Percentiles rank a stretch among this genome's conserved stretches.
phyloP scores from a whole-genome alignment of 805 yeast genomes.

The Pichia pseudocactophila region DNA sequence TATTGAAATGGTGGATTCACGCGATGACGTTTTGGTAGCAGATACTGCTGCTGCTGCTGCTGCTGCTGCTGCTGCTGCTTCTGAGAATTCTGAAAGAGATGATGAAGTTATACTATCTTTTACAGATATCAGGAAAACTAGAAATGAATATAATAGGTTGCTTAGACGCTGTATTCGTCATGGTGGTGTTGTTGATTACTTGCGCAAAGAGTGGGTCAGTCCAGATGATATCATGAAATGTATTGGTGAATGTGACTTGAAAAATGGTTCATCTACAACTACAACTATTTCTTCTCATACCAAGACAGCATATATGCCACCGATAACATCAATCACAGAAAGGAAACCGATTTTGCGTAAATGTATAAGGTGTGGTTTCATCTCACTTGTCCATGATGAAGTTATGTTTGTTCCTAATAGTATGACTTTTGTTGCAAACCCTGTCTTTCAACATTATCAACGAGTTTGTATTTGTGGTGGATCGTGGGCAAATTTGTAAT shows the following conservation, averaged over 20 bases:
- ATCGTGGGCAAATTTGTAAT: conserved; percentile 48
- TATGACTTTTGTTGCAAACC: conserved; percentile 22
- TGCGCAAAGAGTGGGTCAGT: conserved; percentile 25
- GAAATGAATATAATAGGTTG: conserved; percentile 13
- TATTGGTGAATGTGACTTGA: not conserved
- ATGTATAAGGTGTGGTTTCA: conserved; percentile 29
- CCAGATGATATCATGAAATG: conserved; percentile 18
- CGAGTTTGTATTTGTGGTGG: conserved; percentile 75
- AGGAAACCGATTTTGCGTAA: conserved; percentile 21
- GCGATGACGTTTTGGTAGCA: too few species aligned
- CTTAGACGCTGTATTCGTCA: conserved; percentile 17
- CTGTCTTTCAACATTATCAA: conserved; percentile 35
- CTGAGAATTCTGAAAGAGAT: not conserved
- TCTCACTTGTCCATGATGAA: conserved; percentile 30
- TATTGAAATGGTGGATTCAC: not conserved
- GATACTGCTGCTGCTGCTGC: too few species aligned
- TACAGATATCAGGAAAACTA: conserved; percentile 7
- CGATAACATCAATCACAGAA: not conserved
- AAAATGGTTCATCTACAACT: not conserved
- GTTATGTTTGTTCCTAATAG: conserved; percentile 24
- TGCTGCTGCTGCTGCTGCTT: too few species aligned
- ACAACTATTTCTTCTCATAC: not conserved
- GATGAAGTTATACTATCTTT: not conserved
- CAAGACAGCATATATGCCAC: not conserved
- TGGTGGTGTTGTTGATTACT: conserved; percentile 26